Evolutionary conservation across 805 yeast genomes (phyloP), one percentile per base, ranked within the genome.

Genomic region (Cyberlindnera americana): DNA sequence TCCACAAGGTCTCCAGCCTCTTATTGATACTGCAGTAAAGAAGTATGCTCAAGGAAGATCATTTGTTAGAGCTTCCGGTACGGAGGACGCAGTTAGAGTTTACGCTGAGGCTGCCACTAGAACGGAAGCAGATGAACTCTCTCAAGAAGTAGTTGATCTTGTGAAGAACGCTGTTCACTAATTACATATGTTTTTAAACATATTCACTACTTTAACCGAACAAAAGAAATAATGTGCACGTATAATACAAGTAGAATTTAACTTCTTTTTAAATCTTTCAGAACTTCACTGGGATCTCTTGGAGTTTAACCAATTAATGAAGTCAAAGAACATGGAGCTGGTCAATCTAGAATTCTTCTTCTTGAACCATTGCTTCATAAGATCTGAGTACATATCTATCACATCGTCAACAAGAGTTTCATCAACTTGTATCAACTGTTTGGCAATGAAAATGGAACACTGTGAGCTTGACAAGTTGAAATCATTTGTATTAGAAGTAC

Each of bases 11-110:
- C 61, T 93, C 44, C 99, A 93, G 64, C 67, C 46, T 1, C 61
- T 75, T 46, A 87, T 93, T 40, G 93, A 93, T 57, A 68, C 53
- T 4, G 57, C 74, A 21, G 91, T 91, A 15, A 56, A 64, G 9
- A 64, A 75, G 50, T 79, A 69, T 47, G 50, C 65, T 0, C 56
- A 63, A 14, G 97, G 91, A 2, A 75, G 99, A 56, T 81, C 95
- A 2, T 93, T 93, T 62, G 98, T 91, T 3, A 77, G 99, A 52
- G 98, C 99, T 9, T 83, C 95, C 44, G 99, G 99, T 12, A 93
- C 99, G 1, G 99, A 93, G 61, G 95, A 93, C 61, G 98, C 96
- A 0, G 97, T 93, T 2, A 77, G 99, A 52, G 87, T 93, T 6
- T 93, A 93, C 52, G 93, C 96, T 1, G 99, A 93, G 62, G 95